Percentiles rank a stretch among this genome's conserved stretches.
phyloP scores from a whole-genome alignment of 2,329 filamentous ascomycete genomes.

The Ophiosphaerella korrae region DNA sequence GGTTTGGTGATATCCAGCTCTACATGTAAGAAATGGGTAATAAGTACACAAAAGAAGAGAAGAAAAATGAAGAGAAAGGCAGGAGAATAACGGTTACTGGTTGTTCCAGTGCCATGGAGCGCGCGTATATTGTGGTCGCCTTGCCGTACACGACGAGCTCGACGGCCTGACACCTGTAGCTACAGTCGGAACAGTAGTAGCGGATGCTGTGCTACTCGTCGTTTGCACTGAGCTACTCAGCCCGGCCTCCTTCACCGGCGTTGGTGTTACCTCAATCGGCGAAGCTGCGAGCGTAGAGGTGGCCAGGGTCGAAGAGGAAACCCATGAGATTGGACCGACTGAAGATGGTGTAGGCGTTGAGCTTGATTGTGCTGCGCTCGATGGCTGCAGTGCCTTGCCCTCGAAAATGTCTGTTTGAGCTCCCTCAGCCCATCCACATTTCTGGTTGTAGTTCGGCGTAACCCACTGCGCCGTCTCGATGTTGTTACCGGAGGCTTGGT shows the following conservation, averaged over 20 bases:
- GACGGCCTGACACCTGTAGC: not conserved
- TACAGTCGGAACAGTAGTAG: not conserved
- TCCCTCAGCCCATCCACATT: constrained; percentile 31
- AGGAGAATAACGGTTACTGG: not conserved
- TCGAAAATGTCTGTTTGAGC: constrained; percentile 35
- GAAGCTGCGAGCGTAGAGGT: not conserved
- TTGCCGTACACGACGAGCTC: not conserved
- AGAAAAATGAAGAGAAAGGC: not conserved
- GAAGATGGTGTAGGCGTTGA: not conserved
- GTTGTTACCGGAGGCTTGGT: constrained; percentile 41
- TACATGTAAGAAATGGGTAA: not conserved
- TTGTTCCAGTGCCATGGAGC: not conserved
- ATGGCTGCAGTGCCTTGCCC: not conserved
- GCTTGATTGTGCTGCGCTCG: not conserved
- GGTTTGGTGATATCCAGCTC: too few relatives aligned
- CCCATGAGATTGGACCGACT: not conserved
- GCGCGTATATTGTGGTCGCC: not conserved
- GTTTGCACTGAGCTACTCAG: not conserved
- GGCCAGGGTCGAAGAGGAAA: not conserved
- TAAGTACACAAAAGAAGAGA: not conserved
- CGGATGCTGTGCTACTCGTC: not conserved
- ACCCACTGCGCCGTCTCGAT: constrained; percentile 19
- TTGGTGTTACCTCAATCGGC: not conserved
- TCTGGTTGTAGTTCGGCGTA: constrained; percentile 29
- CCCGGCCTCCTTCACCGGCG: not conserved